Evolutionary conservation across 1,284 basidiomycete genomes (phyloP).

Genomic region (Anthracocystis walkeri): DNA sequence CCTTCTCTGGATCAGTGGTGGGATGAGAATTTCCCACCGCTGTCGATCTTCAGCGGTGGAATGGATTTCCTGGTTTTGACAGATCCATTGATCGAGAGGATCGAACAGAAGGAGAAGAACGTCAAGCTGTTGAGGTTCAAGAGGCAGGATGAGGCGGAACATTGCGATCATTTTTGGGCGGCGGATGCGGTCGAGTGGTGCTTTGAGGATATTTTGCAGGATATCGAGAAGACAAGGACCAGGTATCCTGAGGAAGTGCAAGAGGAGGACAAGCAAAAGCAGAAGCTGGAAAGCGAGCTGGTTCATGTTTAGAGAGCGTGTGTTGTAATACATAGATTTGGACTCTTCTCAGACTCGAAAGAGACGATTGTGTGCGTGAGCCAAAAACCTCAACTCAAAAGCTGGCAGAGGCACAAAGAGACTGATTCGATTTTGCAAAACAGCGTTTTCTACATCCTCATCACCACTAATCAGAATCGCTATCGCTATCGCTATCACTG

Average conservation of each 20-base stretch:
- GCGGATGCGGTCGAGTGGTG: conserved; percentile 77
- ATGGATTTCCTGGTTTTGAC: conserved; percentile 67
- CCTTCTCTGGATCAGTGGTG: conserved; percentile 72
- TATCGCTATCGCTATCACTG: conserved; percentile 31
- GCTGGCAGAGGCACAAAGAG: no score
- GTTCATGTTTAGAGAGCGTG: conserved; percentile 4
- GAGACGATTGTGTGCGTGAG: no score
- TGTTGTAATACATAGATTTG: neutral
- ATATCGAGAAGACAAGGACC: conserved; percentile 51
- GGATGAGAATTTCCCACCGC: conserved; percentile 76
- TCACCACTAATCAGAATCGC: conserved; percentile 26
- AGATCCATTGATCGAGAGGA: conserved; percentile 60
- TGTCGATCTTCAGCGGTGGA: conserved; percentile 74
- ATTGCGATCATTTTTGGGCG: conserved; percentile 73
- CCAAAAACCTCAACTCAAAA: no score
- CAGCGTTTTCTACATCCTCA: neutral
- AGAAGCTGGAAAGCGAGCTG: neutral
- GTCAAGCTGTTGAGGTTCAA: conserved; percentile 74
- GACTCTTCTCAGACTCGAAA: no score
- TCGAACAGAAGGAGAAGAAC: conserved; percentile 62
- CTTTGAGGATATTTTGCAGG: conserved; percentile 68
- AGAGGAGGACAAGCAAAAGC: neutral
- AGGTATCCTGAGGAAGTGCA: conserved; percentile 49
- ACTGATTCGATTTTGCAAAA: no score
- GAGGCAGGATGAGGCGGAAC: conserved; percentile 73